Evolutionary conservation across 2,329 filamentous ascomycete species (phyloP).

Genomic region (Colletotrichum acutatum): DNA sequence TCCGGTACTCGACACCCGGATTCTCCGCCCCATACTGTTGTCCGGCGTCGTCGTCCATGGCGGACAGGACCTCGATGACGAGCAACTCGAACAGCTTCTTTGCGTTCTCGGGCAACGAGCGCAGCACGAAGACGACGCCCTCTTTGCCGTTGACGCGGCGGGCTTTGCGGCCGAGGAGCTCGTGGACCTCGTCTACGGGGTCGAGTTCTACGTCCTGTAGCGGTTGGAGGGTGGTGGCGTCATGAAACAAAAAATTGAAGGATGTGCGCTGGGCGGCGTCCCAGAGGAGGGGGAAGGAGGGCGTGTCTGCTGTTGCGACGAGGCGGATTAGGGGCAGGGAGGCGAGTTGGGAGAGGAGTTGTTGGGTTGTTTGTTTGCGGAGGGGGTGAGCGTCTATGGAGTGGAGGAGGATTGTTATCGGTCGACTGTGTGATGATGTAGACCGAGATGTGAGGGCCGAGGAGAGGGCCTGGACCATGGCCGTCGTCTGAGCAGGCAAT

Average conservation of each 20-base stretch:
- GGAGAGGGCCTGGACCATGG: constrained; percentile 76
- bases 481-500: constrained; percentile 69
- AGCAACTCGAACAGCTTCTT: constrained; percentile 87
- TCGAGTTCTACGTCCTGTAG: constrained; percentile 76
- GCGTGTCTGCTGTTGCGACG: constrained; percentile 86
- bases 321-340: constrained; percentile 78
- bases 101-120: constrained; percentile 91
- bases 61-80: constrained; percentile 83
- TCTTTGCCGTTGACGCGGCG: constrained; percentile 87
- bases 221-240: constrained; percentile 88
- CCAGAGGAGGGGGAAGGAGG: constrained; percentile 90
- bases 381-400: constrained; percentile 86
- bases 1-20: constrained; percentile 86
- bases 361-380: constrained; percentile 76
- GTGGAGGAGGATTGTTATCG: constrained; percentile 79
- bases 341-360: constrained; percentile 80
- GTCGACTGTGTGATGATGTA: constrained; percentile 49
- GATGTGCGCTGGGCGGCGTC: constrained; percentile 85
- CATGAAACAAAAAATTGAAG: constrained; percentile 91
- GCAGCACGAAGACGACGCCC: constrained; percentile 90
- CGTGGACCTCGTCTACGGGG: constrained; percentile 89
- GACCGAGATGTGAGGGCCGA: constrained; percentile 69
- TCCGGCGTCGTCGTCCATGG: constrained; percentile 70
- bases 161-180: constrained; percentile 83
- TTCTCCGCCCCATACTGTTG: constrained; percentile 57